Percentiles rank a stretch among this genome's conserved stretches.
Conservation (phyloP, 345 rosid species). For the Passiflora organensis region DNA sequence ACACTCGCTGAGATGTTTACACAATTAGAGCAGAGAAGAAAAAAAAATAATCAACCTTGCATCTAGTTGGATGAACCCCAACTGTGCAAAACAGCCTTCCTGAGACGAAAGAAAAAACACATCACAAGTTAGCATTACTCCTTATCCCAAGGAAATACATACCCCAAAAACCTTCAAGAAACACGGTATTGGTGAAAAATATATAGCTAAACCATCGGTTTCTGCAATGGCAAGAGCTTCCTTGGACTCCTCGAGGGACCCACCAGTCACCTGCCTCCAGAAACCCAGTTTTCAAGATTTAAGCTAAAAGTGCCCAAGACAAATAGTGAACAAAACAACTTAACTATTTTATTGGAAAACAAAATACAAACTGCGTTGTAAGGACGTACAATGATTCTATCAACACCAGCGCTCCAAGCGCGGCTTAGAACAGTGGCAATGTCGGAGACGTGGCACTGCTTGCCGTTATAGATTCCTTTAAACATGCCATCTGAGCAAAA, state of each 20-base stretch:
- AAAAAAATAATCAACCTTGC: constrained; percentile 46
- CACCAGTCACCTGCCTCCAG: constrained; percentile 79
- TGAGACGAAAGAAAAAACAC: constrained; percentile 22
- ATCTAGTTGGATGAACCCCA: constrained; percentile 97
- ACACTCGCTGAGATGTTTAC: not conserved
- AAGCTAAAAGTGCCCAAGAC: too few relatives aligned
- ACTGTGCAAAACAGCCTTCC: constrained; percentile 92
- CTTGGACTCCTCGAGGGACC: constrained; percentile 82
- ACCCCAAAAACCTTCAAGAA: too few relatives aligned
- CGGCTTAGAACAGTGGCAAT: constrained; percentile 64
- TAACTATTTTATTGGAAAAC: too few relatives aligned
- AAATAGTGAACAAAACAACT: too few relatives aligned
- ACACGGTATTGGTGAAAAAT: too few relatives aligned
- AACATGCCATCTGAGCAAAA: constrained; percentile 84
- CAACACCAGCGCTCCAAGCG: constrained; percentile 95
- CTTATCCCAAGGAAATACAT: too few relatives aligned
- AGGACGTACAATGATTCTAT: constrained; percentile 65
- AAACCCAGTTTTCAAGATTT: not conserved
- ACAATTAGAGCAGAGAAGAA: constrained; percentile 3
- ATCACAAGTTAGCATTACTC: too few relatives aligned
- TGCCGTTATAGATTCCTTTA: constrained; percentile 83
- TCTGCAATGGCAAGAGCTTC: constrained; percentile 96
- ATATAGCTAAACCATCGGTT: constrained; percentile 60
- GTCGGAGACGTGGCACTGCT: constrained; percentile 71
- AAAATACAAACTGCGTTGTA: not conserved